Evolutionary conservation across 1,284 basidiomycete genomes (phyloP), one percentile per base, ranked within the genome.

Genomic region (Apiotrichum montevideense): DNA sequence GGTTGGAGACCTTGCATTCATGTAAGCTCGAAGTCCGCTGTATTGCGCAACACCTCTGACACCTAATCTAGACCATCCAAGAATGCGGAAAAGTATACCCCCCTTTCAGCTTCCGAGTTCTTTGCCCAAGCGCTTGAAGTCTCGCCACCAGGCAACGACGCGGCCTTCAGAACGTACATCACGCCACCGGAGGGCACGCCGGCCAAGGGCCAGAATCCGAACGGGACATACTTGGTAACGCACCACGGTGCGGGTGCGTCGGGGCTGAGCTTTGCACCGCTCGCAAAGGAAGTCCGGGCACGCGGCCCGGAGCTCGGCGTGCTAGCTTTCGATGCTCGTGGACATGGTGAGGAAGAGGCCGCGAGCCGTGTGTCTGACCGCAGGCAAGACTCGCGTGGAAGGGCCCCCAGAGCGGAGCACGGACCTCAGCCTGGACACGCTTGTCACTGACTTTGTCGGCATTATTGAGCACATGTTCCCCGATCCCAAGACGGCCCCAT

Each of bases 181-280:
- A 87, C 88, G 0, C 81, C 76, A 11, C 46, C 46, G 0, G 29
- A 34, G 3, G 44, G 35, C 6, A 10, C 32, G 13, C 47, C 54
- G 14, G 43, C 14, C 42, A 50, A 51, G 37, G 39, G 14, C 5
- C 47, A 51, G 37, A 60, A 61, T 34, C 54, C 80, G n/a, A 75
- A 77, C 3, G 80, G 79, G 7, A 84, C 86, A 0, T 83, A 95
- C 3, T 83, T 98, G 68, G 81, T 98, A 2, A 90, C 90, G 73
- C 93, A 97, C 69, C 95, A 98, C 66, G 95, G 96, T 0, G 95
- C 90, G 1, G 95, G 96, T 2, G 91, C 90, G 68, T 86, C 86
- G 0, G 94, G 85, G 0, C 80, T 97, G 59, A 90, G 85, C 60
- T 98, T 93, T 72, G 94, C 96, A 0, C 85, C 85, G 64, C 81